phyloP scores from a whole-genome alignment of 2,329 filamentous ascomycete genomes.

The Metarhizium humberi region DNA sequence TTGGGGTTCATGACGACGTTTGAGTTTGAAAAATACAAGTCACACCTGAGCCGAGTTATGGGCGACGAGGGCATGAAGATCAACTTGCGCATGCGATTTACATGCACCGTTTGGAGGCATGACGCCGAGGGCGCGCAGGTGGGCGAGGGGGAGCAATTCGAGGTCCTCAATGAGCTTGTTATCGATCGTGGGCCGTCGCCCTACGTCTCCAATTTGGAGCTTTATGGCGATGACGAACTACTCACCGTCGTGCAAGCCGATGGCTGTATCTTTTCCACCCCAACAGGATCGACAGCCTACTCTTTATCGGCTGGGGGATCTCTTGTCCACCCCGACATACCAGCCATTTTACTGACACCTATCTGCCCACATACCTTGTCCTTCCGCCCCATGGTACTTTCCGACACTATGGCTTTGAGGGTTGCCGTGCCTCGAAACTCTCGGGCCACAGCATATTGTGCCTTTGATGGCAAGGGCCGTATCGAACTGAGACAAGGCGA shows the following conservation, averaged over 20 bases:
- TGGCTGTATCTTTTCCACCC: conserved; percentile 95
- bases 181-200: conserved; percentile 95
- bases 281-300: conserved; percentile 90
- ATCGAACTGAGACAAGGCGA: conserved; percentile 89
- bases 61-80: conserved; percentile 93
- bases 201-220: conserved; percentile 92
- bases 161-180: conserved; percentile 96
- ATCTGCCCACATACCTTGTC: conserved; percentile 96
- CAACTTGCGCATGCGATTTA: conserved; percentile 97
- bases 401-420: conserved; percentile 85
- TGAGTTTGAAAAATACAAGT: conserved; percentile 78
- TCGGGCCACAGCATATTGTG: conserved; percentile 89
- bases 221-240: conserved; percentile 91
- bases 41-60: conserved; percentile 83
- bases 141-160: conserved; percentile 90
- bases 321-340: conserved; percentile 92
- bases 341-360: conserved; percentile 89
- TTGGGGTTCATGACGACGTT: conserved; percentile 86
- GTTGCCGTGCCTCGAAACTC: conserved; percentile 78
- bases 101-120: conserved; percentile 87
- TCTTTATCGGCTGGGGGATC: conserved; percentile 92
- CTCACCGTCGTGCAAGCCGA: conserved; percentile 94
- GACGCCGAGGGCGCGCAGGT: conserved; percentile 50
- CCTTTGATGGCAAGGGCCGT: conserved; percentile 94
- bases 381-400: conserved; percentile 96